phyloP scores from a whole-genome alignment of 768 basidiomycete species.

The Amanita thiersii region DNA sequence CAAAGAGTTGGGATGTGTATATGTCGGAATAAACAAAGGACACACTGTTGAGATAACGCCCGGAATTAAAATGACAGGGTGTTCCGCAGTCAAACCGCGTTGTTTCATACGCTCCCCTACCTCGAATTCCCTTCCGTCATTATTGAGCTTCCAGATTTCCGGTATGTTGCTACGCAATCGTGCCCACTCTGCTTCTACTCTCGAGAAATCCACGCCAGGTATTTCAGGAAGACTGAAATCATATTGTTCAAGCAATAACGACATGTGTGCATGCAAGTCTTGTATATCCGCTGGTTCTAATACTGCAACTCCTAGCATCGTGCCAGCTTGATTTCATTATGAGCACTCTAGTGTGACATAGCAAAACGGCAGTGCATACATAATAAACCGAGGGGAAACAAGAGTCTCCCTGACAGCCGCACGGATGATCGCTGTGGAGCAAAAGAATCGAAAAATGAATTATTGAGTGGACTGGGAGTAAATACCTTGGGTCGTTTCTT shows the following conservation, averaged over 20 bases:
- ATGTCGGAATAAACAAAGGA: conserved; percentile 3
- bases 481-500: too few relatives aligned
- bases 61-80: conserved; percentile 83
- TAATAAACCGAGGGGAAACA: conserved; percentile 70
- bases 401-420: conserved; percentile 32
- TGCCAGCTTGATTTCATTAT: conserved; percentile 41
- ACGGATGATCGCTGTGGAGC: background rate
- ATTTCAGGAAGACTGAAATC: conserved; percentile 58
- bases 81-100: conserved; percentile 56
- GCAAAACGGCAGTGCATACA: conserved; percentile 20
- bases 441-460: too few relatives aligned
- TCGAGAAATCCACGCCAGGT: conserved; percentile 58
- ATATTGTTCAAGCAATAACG: conserved; percentile 61
- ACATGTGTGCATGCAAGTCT: conserved; percentile 60
- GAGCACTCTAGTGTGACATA: background rate
- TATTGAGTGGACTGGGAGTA: too few relatives aligned
- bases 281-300: conserved; percentile 61
- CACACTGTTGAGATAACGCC: conserved; percentile 83
- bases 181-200: conserved; percentile 66
- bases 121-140: conserved; percentile 73
- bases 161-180: conserved; percentile 61
- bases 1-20: background rate
- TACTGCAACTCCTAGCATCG: conserved; percentile 53
- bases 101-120: conserved; percentile 63
- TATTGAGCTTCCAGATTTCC: conserved; percentile 75